A percentile compares a stretch with the other conserved stretches of the same genome.
Evolutionary conservation across 108 stramenopile species (phyloP).

Genomic region (Discostella pseudostelligera): DNA sequence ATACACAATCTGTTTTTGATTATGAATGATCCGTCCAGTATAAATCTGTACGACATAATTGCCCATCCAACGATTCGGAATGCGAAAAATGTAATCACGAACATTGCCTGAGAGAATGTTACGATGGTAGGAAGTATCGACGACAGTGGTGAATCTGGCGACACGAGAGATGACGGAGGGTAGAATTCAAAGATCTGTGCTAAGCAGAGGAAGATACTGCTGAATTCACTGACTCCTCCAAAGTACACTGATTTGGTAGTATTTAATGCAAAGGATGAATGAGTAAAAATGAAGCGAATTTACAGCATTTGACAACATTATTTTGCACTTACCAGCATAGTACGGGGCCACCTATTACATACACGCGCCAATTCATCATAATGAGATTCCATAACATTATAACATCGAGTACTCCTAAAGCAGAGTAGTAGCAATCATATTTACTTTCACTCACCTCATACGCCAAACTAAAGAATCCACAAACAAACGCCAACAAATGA

Average conservation of each 20-base stretch:
- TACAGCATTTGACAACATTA: neutral
- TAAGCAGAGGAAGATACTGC: conserved; percentile 58
- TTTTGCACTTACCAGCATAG: conserved; percentile 18
- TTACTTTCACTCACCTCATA: conserved; percentile 62
- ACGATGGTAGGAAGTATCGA: conserved; percentile 8
- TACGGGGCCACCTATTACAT: conserved; percentile 7
- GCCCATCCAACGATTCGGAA: conserved; percentile 55
- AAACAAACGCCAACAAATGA: conserved; percentile 59
- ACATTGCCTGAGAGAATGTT: conserved; percentile 26
- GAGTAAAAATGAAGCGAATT: neutral
- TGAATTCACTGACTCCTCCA: conserved; percentile 63
- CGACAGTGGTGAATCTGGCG: conserved; percentile 9
- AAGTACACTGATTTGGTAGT: conserved; percentile 50
- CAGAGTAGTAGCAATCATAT: too few relatives aligned
- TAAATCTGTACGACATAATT: conserved; percentile 33
- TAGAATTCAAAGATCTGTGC: conserved; percentile 58
- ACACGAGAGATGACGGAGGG: conserved; percentile 42
- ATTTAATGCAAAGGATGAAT: conserved; percentile 1
- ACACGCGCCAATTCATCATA: neutral
- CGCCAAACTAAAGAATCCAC: conserved; percentile 48
- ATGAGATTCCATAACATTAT: neutral
- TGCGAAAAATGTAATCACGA: conserved; percentile 46
- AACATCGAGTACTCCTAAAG: too few relatives aligned
- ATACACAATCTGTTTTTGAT: conserved; percentile 17
- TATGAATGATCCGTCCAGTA: conserved; percentile 30